These are phyloP conservation scores for Chalciporus chontae DNA, from an alignment of 768 basidiomycete species.

Conservation along the genomic window DNA sequence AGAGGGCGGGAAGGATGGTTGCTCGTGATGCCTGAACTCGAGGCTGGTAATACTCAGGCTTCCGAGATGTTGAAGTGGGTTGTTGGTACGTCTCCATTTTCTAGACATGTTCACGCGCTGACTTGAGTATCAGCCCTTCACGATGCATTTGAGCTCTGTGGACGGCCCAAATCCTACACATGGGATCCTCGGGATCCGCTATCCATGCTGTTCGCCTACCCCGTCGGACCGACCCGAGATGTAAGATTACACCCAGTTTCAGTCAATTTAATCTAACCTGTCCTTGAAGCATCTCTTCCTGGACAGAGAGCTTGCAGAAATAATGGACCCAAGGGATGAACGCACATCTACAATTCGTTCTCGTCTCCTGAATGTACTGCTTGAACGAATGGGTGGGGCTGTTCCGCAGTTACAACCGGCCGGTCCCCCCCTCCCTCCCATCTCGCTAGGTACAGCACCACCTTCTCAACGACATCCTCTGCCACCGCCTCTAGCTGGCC, in stretches of 20 bases:
- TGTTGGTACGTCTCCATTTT: constrained; percentile 53
- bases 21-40: constrained; percentile 86
- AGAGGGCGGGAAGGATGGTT: constrained; percentile 78
- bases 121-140: constrained; percentile 56
- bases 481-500: constrained; percentile 16
- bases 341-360: constrained; percentile 68
- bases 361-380: constrained; percentile 57
- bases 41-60: constrained; percentile 56
- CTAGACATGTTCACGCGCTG: constrained; percentile 1
- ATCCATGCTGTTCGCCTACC: constrained; percentile 94
- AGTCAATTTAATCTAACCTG: constrained; percentile 13
- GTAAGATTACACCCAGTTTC: constrained; percentile 43
- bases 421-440: constrained; percentile 19
- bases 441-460: constrained; percentile 11
- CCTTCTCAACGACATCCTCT: constrained; percentile 27
- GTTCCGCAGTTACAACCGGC: constrained; percentile 16
- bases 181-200: constrained; percentile 84
- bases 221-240: constrained; percentile 78
- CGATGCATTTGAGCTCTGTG: constrained; percentile 85
- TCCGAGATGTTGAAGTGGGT: constrained; percentile 91
- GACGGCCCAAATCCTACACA: constrained; percentile 78
- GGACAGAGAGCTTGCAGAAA: constrained; percentile 77
- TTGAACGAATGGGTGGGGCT: constrained; percentile 56
- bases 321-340: constrained; percentile 73
- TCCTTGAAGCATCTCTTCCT: constrained; percentile 72